Percentiles rank a stretch among this genome's conserved stretches.
Conservation (phyloP, 192 early-diverging fungal genomes). For the Linderina pennispora region DNA sequence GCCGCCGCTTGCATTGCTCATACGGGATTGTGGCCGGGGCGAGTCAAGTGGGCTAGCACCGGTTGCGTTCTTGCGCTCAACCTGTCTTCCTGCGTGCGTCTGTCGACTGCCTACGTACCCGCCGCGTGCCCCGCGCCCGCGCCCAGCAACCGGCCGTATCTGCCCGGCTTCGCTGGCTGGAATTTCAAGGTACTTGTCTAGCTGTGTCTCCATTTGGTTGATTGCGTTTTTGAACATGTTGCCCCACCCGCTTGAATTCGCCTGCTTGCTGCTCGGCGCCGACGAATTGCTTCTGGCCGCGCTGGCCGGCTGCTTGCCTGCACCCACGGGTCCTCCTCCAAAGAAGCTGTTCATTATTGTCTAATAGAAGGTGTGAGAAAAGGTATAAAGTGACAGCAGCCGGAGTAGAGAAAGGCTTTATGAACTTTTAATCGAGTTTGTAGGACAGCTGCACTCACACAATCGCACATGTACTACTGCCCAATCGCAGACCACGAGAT, state of each 20-base stretch:
- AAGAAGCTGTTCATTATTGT: slow-evolving; percentile 26
- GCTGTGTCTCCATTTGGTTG: slow-evolving; percentile 65
- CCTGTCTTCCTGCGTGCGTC: neutral
- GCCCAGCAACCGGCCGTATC: no score
- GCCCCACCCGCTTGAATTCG: slow-evolving; percentile 47
- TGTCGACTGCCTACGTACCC: slow-evolving; percentile 11
- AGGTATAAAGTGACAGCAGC: neutral
- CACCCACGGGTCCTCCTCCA: slow-evolving; percentile 19
- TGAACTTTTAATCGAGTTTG: no score
- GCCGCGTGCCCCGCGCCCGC: no score
- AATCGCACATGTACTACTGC: no score
- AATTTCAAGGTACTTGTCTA: slow-evolving; percentile 68
- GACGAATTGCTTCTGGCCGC: slow-evolving; percentile 1
- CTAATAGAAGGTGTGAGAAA: neutral
- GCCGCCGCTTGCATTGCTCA: neutral
- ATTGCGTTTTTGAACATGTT: slow-evolving; percentile 68
- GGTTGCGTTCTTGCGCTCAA: slow-evolving; percentile 1
- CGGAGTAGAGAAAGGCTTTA: no score
- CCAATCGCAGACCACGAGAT: no score
- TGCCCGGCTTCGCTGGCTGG: slow-evolving; percentile 35
- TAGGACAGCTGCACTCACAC: no score
- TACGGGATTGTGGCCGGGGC: neutral
- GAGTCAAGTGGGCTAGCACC: neutral
- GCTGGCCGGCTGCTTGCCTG: slow-evolving; percentile 7
- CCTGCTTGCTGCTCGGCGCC: neutral